These are phyloP conservation scores for Fagopyrum homotropicum DNA, from an alignment of 148 eudicot species.

Conservation along the genomic window DNA sequence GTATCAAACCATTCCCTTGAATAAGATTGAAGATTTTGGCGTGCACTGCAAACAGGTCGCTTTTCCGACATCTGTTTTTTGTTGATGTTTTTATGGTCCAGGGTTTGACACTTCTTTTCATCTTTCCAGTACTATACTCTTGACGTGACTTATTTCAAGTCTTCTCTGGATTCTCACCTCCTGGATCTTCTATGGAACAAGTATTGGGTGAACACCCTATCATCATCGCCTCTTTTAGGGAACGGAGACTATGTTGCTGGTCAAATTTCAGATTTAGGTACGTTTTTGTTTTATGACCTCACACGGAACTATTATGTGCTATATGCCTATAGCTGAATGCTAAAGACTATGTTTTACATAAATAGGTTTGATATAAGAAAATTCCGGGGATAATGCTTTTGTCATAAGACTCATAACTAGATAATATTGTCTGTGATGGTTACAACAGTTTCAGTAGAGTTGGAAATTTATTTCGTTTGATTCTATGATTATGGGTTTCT, in stretches of 20 bases:
- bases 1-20: slow-evolving; percentile 92
- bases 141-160: slow-evolving; percentile 94
- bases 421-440: neutral
- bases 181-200: slow-evolving; percentile 99
- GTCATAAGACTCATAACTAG: neutral
- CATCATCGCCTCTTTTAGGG: slow-evolving; percentile 91
- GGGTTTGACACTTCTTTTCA: slow-evolving; percentile 5
- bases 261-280: slow-evolving; percentile 46
- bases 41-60: slow-evolving; percentile 96
- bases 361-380: neutral
- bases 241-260: slow-evolving; percentile 96
- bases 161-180: slow-evolving; percentile 92
- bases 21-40: slow-evolving; percentile 98
- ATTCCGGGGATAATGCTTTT: neutral
- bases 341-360: neutral
- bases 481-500: neutral
- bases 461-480: neutral
- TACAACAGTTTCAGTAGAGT: neutral
- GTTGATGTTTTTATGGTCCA: neutral
- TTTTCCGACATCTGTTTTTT: neutral
- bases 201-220: slow-evolving; percentile 97
- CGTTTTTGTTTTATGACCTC: neutral
- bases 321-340: neutral
- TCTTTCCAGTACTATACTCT: slow-evolving; percentile 74
- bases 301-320: neutral